Evolutionary conservation across 2,329 filamentous ascomycete species (phyloP).

Genomic region (Chalara sp.): DNA sequence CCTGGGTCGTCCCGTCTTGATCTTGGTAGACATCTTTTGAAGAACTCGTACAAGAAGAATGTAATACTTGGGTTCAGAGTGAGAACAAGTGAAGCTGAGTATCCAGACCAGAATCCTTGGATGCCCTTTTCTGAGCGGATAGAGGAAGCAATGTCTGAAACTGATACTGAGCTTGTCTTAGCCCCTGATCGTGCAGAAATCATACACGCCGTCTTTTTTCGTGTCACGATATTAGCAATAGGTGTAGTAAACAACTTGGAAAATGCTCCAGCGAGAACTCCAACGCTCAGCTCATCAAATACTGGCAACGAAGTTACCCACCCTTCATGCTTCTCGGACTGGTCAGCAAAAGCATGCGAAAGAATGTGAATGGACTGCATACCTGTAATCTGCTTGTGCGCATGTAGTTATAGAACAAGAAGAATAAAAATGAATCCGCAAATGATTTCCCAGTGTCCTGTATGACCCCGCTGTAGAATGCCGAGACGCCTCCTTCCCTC

Average conservation of each 20-base stretch:
- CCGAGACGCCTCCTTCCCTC: slow-evolving; percentile 58
- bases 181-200: slow-evolving; percentile 25
- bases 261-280: slow-evolving; percentile 66
- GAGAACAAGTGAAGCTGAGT: slow-evolving; percentile 71
- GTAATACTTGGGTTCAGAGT: slow-evolving; percentile 84
- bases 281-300: slow-evolving; percentile 67
- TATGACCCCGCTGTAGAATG: slow-evolving; percentile 62
- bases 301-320: slow-evolving; percentile 43
- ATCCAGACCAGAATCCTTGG: slow-evolving; percentile 79
- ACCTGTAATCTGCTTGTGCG: slow-evolving; percentile 30
- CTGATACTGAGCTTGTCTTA: slow-evolving; percentile 18
- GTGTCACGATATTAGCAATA: slow-evolving; percentile 72
- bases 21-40: slow-evolving; percentile 53
- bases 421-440: slow-evolving; percentile 78
- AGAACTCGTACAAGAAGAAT: slow-evolving; percentile 71
- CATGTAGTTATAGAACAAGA: slow-evolving; percentile 65
- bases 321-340: slow-evolving; percentile 26
- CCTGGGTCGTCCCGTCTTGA: slow-evolving; percentile 45
- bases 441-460: slow-evolving; percentile 61
- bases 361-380: background rate
- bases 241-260: slow-evolving; percentile 74
- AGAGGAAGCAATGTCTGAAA: slow-evolving; percentile 51
- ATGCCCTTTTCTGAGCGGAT: slow-evolving; percentile 67
- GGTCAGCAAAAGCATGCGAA: too few species aligned
- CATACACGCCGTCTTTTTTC: slow-evolving; percentile 66